Evolutionary conservation across 2,329 filamentous ascomycete species (phyloP), one percentile per base, ranked within the genome.

Genomic region (Fusarium anguioides): DNA sequence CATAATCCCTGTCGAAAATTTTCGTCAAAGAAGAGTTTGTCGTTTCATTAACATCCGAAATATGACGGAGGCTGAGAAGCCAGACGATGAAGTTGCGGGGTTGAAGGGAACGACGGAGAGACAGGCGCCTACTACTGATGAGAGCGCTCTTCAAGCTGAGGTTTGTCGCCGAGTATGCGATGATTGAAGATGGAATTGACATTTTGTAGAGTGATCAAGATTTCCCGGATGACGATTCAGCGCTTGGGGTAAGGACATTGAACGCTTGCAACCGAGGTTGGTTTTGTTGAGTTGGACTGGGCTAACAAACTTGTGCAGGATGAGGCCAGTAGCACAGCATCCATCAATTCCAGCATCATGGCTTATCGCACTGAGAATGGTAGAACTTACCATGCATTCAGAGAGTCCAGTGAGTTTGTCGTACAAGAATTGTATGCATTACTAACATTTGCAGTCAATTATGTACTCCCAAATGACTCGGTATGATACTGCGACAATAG

Each of bases 351-450:
- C 2, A 81, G 77, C 54, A 78, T 81, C 39, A 58, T 75, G 35
- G 64, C 74, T 8, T 78, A 77, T 64, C 76, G 78, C 7, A 69
- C 74, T 11, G 79, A 81, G 49, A 77, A 80, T 58, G 78, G 78
- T 3, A 68, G 79, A 17, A 80, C 77, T 1, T 81, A 80, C 36
- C 77, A 81, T 48, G 69, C 77, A 8, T 79, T 68, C 44, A 70
- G 68, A 26, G 72, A 75, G 23, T 69, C 69, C 1, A 76, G 75
- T 76, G 45, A 58, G 74, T 55, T 0, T 0, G 4, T 2, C 17
- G 1, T 3, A 7, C 6, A 5, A 7, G 4, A 5, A 2, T 14
- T 14, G 1, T 8, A 17, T 12, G 10, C 6, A 2, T 14, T 20
- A 5, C 37, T 59, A 15, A 64, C 6, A 8, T 12, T 11, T 6